Conservation (phyloP, 1,139 yeast genomes). For the Diutina rugosa region DNA sequence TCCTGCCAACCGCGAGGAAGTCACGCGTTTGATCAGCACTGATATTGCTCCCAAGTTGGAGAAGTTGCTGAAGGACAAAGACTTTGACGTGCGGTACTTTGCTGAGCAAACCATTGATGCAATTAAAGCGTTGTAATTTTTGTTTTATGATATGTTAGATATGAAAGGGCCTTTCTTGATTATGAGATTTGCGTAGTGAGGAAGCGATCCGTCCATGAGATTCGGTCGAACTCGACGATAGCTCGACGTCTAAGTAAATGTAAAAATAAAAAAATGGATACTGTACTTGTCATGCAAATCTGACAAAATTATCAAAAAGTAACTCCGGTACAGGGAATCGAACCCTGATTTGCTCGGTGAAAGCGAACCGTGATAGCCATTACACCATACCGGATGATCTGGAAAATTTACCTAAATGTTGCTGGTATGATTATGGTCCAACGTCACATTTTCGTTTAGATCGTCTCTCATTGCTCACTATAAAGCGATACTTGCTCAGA, state of each 20-base stretch:
- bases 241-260: too few relatives aligned
- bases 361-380: conserved; percentile 18
- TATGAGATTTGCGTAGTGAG: not conserved
- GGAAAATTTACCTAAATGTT: too few relatives aligned
- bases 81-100: conserved; percentile 82
- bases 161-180: not conserved
- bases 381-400: conserved; percentile 16
- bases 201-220: not conserved
- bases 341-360: conserved; percentile 30
- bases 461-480: accelerated
- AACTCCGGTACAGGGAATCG: conserved; percentile 37
- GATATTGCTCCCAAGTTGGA: conserved; percentile 57
- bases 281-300: too few relatives aligned
- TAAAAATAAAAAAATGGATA: too few relatives aligned
- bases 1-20: conserved; percentile 9
- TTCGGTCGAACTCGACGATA: too few relatives aligned
- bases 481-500: too few relatives aligned
- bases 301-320: conserved; percentile 3
- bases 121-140: conserved; percentile 1
- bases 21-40: conserved; percentile 29
- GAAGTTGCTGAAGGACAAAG: conserved; percentile 56
- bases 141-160: not conserved
- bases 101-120: conserved; percentile 20
- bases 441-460: too few relatives aligned
- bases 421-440: too few relatives aligned